Evolutionary conservation across 257 asterid species (phyloP), one percentile per base, ranked within the genome.

Genomic region (Penstemon davidsonii): DNA sequence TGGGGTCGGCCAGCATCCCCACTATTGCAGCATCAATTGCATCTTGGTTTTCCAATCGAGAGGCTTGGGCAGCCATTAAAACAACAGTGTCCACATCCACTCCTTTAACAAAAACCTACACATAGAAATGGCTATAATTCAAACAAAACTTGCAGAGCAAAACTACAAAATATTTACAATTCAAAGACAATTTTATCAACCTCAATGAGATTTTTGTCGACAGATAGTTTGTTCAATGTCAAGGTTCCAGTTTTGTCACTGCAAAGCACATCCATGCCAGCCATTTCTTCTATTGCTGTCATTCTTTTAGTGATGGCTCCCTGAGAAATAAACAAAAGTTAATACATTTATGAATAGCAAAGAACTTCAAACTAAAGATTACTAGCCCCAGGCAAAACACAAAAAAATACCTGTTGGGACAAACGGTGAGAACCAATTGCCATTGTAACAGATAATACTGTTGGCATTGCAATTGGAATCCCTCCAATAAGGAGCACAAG

Each of bases 61-160:
- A 89, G 68, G 95, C 98, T 68, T 84, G 86, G 42, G 98, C 98
- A 71, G 98, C 98, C 95, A 91, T 89, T 56, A 89, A 72, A 69
- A 87, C 87, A 70, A 89, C 92, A 43, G 86, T 81, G 50, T 87
- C 95, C 41, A 75, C 81, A 78, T 89, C 94, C 62, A 84, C 85
- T 40, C 88, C 95, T 82, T 82, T 82, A 15, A 79, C 68, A 76
- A 91, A 85, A 62, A 80, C 79, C 90, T 85, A 39, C 63, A 73
- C 19, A 49, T 25, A 42, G 59, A 71, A 68, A 68, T 36, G 7
- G 33, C 38, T 44, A 45, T 60, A 37, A 52, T 75, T 44, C 25
- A 47, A 19, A 0, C 8, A 4, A 19, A 44, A 46, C 11, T 33
- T 9, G 54, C 18, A 44, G 44, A 63, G 33, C 2, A 25, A 25